Base-by-base conservation (phyloP, 192 early-diverging fungal species). In the Coemansia brasiliensis region DNA sequence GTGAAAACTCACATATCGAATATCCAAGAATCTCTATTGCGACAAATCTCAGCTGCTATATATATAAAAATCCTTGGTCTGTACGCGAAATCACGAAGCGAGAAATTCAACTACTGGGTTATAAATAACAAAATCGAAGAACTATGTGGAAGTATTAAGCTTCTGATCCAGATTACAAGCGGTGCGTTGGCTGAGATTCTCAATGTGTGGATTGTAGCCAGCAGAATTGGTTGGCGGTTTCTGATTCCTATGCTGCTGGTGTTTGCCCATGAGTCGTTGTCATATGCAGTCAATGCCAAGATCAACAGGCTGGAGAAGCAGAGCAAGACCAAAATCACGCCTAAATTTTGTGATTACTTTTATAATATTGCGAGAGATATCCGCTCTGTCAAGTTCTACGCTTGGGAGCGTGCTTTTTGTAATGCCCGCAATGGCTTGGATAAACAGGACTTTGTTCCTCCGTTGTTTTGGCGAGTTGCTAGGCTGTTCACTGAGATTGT, bases 381-480 rank as follows among this genome's bases (percentile, higher is more conserved):
- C 20, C 80, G 81, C 17, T 74, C 82, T 12, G 83, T 90, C 61
- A 90, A 88, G 61, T 83, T 83, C 44, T 88, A 85, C 50, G 83
- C 83, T 12, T 88, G 83, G 83, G 81, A 82, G 45, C 44, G 72
- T 1, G 75, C 56, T 12, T 65, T 67, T 17, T 61, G 24, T 32
- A 48, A 22, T 21, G 45, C 44, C 3, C 43, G 13, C 4, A 10
- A 4, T 15, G 12, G 41, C 2, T 13, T 51, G n/a, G 66, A 76
- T 16, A 26, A 45, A 10, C 45, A 53, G 17, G 25, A 43, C 1
- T 41, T 51, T 39, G 39, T 52, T 8, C 55, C 77, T 8, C 69
- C 72, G 0, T n/a, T 57, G 18, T 27, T 75, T 9, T 65, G 75
- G 61, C 52, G 60, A n/a, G 32, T 63, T 3, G 12, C 66, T 6